Evolutionary conservation across 1,284 basidiomycete species (phyloP).

Genomic region (Cystobasidiaceae sp.): DNA sequence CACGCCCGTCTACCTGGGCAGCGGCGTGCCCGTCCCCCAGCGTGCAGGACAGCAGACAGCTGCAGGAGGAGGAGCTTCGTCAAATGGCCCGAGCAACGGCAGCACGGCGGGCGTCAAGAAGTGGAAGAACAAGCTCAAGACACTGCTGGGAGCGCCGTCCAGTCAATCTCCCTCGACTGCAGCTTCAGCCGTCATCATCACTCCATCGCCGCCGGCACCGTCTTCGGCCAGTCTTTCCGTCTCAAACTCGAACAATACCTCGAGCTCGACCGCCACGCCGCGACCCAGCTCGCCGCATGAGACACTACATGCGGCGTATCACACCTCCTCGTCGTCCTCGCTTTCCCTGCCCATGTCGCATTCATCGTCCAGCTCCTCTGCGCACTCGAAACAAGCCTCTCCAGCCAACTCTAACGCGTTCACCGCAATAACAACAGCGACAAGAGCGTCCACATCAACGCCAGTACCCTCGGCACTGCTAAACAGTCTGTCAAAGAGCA

Average conservation of each 20-base stretch:
- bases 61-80: not conserved
- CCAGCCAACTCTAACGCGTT: not conserved
- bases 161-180: not conserved
- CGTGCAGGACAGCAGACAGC: not conserved
- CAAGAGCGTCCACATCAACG: not conserved
- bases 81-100: no score
- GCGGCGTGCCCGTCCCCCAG: not conserved
- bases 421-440: not conserved
- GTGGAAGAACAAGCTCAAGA: slow-evolving; percentile 33
- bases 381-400: no score
- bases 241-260: not conserved
- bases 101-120: slow-evolving; percentile 16
- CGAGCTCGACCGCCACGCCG: not conserved
- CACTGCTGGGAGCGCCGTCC: slow-evolving; percentile 1
- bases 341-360: no score
- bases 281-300: no score
- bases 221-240: not conserved
- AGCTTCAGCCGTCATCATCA: not conserved
- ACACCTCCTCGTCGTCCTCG: no score
- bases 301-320: no score
- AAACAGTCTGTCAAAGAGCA: not conserved
- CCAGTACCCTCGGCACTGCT: not conserved
- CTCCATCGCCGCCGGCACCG: not conserved
- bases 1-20: not conserved
- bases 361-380: no score